Percentiles rank a stretch among this genome's conserved stretches.
phyloP scores from a whole-genome alignment of 2,329 filamentous ascomycete species.

The Phialocephala subalpina region DNA sequence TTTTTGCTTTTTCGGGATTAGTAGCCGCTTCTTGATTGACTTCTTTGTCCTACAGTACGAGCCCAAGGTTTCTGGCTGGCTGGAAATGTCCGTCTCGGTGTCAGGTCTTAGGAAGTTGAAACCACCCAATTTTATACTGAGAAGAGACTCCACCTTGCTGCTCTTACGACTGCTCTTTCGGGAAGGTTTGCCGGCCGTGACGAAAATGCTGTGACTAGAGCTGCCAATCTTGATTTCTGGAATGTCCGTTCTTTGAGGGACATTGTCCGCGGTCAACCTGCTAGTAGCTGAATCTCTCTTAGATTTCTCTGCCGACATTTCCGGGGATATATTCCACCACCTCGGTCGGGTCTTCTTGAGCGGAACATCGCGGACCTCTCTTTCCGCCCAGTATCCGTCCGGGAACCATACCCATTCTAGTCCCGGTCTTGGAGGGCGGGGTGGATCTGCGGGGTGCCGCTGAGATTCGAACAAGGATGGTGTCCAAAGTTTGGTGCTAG shows the following conservation, averaged over 20 bases:
- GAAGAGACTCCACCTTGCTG: constrained; percentile 9
- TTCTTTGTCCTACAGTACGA: constrained; percentile 38
- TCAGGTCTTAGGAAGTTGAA: constrained; percentile 4
- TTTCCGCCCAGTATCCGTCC: constrained; percentile 69
- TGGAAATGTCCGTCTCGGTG: background rate
- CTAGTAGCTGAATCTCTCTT: constrained; percentile 14
- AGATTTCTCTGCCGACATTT: constrained; percentile 22
- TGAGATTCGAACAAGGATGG: background rate
- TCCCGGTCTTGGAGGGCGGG: constrained; percentile 61
- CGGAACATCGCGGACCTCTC: constrained; percentile 45
- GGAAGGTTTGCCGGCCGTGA: background rate
- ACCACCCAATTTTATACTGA: background rate
- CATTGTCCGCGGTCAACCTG: background rate
- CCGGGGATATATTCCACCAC: constrained; percentile 31
- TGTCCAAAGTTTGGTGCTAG: background rate
- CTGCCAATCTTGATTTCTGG: constrained; percentile 29
- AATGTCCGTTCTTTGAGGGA: constrained; percentile 16
- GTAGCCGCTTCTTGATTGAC: constrained; percentile 25
- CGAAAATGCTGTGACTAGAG: constrained; percentile 7
- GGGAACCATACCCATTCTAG: constrained; percentile 71
- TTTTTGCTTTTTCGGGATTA: constrained; percentile 12
- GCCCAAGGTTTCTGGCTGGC: constrained; percentile 27
- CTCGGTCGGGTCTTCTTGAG: constrained; percentile 22
- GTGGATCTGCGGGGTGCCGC: constrained; percentile 53
- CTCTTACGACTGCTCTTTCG: background rate